These are phyloP conservation scores for Jatropha multifida DNA, from an alignment of 441 rosid genomes.

Conservation along the genomic window DNA sequence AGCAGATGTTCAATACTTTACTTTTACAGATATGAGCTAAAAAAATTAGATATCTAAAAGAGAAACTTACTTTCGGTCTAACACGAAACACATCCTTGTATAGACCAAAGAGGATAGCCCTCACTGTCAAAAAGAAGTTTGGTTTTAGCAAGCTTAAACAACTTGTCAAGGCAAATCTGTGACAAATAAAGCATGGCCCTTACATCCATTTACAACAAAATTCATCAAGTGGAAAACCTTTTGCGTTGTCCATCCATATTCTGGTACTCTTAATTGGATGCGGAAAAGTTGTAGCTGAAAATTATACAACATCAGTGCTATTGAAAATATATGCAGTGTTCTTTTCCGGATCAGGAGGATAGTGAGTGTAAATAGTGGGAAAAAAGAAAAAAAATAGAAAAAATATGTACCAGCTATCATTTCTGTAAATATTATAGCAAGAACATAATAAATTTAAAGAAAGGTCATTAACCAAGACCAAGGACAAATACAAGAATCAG, in stretches of 20 bases:
- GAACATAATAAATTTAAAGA: background rate
- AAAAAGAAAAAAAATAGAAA: too few species aligned
- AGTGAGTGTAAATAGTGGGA: background rate
- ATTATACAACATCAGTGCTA: conserved; percentile 4
- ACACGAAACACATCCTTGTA: conserved; percentile 50
- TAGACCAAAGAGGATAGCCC: conserved; percentile 53
- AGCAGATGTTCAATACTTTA: background rate
- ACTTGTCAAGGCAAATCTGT: conserved; percentile 7
- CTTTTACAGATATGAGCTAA: background rate
- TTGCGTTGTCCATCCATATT: conserved; percentile 85
- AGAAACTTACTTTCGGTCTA: conserved; percentile 42
- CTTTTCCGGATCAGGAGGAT: background rate
- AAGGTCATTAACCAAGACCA: background rate
- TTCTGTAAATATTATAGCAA: background rate
- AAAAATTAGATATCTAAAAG: background rate
- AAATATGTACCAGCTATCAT: background rate
- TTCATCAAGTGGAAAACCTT: conserved; percentile 87
- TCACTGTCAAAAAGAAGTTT: conserved; percentile 35
- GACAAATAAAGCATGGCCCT: conserved; percentile 18
- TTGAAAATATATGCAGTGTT: background rate
- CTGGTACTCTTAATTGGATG: conserved; percentile 77
- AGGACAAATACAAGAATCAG: background rate
- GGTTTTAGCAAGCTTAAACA: conserved; percentile 15
- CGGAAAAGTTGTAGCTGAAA: conserved; percentile 62
- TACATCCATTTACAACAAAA: conserved; percentile 71